These are phyloP conservation scores for Neocallimastix lanati DNA, from an alignment of 192 early-diverging fungal genomes.

Conservation along the genomic window DNA sequence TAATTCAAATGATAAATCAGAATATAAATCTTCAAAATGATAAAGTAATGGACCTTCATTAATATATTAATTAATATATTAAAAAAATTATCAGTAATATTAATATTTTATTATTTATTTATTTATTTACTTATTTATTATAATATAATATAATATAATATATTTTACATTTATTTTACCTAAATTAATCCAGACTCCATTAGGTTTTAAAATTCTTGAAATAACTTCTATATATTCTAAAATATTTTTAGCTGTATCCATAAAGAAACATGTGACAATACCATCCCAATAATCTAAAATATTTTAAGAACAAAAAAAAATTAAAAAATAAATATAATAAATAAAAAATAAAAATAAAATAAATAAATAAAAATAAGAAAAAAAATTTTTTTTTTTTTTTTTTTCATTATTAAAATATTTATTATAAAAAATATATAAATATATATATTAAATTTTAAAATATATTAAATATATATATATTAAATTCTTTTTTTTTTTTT, in stretches of 20 bases:
- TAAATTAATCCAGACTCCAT: slow-evolving; percentile 69
- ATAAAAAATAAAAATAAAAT: no score
- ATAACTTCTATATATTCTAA: slow-evolving; percentile 78
- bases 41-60: slow-evolving; percentile 67
- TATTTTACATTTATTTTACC: slow-evolving; percentile 19
- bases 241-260: slow-evolving; percentile 90
- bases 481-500: no score
- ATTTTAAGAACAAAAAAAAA: no score
- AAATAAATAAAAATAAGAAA: no score
- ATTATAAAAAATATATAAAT: no score
- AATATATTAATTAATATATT: no score
- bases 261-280: slow-evolving; percentile 89
- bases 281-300: slow-evolving; percentile 70
- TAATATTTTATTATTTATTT: slow-evolving; percentile 1
- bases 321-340: no score
- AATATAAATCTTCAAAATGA: slow-evolving; percentile 76
- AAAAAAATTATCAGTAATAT: no score
- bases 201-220: slow-evolving; percentile 52
- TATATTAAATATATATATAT: no score
- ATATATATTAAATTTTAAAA: no score
- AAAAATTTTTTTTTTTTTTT: no score
- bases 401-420: no score
- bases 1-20: slow-evolving; percentile 72
- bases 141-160: not conserved
- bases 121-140: not conserved